Evolutionary conservation across 228 moss, liverwort and hornwort species (phyloP).

Genomic region (Sphagnum magellanicum): DNA sequence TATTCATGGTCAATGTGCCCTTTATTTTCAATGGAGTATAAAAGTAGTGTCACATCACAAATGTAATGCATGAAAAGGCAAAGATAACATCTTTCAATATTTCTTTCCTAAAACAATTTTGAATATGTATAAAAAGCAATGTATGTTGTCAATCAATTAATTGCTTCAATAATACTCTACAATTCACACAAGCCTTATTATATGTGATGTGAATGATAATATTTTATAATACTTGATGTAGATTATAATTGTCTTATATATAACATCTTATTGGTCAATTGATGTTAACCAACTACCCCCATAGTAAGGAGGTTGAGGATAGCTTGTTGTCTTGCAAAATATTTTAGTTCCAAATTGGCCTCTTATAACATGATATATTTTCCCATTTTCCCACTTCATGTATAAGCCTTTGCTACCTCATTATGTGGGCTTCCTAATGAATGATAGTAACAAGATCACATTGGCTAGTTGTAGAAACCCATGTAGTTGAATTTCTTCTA

Average conservation of each 20-base stretch:
- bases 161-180: neutral
- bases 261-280: constrained; percentile 58
- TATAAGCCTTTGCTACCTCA: no score
- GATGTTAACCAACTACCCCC: constrained; percentile 53
- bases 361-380: constrained; percentile 14
- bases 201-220: neutral
- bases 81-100: neutral
- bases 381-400: neutral
- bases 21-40: constrained; percentile 75
- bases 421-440: no score
- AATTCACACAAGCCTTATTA: neutral
- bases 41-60: constrained; percentile 58
- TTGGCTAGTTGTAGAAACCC: no score
- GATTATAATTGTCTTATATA: constrained; percentile 18
- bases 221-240: neutral
- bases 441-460: no score
- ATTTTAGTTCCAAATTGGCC: constrained; percentile 42
- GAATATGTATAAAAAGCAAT: neutral
- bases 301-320: constrained; percentile 60
- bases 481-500: no score
- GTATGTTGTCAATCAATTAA: neutral
- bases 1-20: constrained; percentile 77
- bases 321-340: constrained; percentile 55
- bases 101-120: no score
- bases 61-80: constrained; percentile 50